phyloP scores from a whole-genome alignment of 1,284 basidiomycete species.

The Rhizopogon hawkerae region DNA sequence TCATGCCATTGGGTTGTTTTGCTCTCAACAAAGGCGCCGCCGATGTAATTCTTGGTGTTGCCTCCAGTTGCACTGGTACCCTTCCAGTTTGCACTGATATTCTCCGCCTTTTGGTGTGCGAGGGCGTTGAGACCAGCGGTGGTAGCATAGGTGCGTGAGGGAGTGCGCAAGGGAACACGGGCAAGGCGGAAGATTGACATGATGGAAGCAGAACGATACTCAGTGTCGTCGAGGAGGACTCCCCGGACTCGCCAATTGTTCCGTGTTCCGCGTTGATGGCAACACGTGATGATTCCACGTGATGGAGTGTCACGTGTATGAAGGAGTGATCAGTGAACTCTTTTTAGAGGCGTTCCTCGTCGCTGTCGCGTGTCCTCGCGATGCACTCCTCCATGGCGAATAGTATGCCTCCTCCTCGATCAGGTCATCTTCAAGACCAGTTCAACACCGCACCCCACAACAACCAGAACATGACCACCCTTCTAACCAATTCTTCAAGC shows the following conservation, averaged over 20 bases:
- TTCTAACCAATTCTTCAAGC: conserved; percentile 1
- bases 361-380: not conserved
- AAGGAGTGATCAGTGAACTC: not conserved
- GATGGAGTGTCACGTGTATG: not conserved
- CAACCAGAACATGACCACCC: conserved; percentile 1
- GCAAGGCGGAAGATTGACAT: conserved; percentile 34
- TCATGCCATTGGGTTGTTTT: conserved; percentile 74
- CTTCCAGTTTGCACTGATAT: conserved; percentile 68
- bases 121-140: conserved; percentile 43
- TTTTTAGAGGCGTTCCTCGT: not conserved
- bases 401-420: not conserved
- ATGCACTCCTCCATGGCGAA: not conserved
- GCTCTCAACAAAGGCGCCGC: conserved; percentile 82
- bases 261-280: not conserved
- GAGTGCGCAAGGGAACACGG: conserved; percentile 21
- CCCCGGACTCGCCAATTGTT: too few relatives aligned
- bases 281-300: not conserved
- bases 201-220: not conserved
- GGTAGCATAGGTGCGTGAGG: conserved; percentile 36
- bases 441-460: not conserved
- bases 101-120: conserved; percentile 54
- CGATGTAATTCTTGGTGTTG: conserved; percentile 84
- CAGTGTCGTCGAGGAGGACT: too few relatives aligned
- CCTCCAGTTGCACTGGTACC: conserved; percentile 79
- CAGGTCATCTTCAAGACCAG: not conserved